Percentiles rank a stretch among this genome's conserved stretches.
Conservation (phyloP, 805 yeast species). For the Teunomyces funiuensis region DNA sequence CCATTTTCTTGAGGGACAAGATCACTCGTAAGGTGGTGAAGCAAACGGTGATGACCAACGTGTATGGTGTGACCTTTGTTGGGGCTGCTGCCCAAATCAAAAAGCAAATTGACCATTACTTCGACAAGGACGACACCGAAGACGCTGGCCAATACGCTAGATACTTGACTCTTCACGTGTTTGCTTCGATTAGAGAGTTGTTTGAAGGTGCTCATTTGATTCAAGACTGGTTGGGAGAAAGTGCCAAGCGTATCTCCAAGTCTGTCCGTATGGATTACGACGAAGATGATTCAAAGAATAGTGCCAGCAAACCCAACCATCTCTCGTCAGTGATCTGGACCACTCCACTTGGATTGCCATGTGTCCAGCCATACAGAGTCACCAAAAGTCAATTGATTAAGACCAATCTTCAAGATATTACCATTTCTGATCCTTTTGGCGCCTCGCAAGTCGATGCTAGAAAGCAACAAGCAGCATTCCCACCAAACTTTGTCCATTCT, state of each 20-base stretch:
- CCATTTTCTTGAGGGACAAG: conserved; percentile 55
- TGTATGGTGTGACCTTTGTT: conserved; percentile 91
- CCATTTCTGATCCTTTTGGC: conserved; percentile 83
- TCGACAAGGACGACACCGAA: conserved; percentile 45
- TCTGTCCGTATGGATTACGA: conserved; percentile 70
- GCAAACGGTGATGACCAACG: conserved; percentile 98
- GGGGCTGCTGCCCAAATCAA: conserved; percentile 91
- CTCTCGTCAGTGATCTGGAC: conserved; percentile 97
- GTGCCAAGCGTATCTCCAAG: conserved; percentile 77
- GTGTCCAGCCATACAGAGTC: conserved; percentile 93
- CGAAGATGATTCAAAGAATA: conserved; percentile 24
- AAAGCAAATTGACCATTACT: conserved; percentile 66
- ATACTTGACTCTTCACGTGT: conserved; percentile 76
- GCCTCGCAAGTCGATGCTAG: conserved; percentile 80
- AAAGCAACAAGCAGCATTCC: conserved; percentile 89
- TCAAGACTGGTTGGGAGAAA: conserved; percentile 93
- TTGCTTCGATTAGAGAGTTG: conserved; percentile 78
- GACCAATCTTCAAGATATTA: conserved; percentile 89
- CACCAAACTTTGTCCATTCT: conserved; percentile 94
- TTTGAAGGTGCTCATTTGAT: conserved; percentile 91
- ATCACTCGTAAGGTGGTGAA: conserved; percentile 87
- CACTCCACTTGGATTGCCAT: conserved; percentile 90
- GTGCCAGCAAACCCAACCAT: conserved; percentile 50
- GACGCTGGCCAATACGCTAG: conserved; percentile 44
- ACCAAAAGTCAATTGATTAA: conserved; percentile 60